phyloP scores from a whole-genome alignment of 2,329 filamentous ascomycete species.

The Penicillium sp. region DNA sequence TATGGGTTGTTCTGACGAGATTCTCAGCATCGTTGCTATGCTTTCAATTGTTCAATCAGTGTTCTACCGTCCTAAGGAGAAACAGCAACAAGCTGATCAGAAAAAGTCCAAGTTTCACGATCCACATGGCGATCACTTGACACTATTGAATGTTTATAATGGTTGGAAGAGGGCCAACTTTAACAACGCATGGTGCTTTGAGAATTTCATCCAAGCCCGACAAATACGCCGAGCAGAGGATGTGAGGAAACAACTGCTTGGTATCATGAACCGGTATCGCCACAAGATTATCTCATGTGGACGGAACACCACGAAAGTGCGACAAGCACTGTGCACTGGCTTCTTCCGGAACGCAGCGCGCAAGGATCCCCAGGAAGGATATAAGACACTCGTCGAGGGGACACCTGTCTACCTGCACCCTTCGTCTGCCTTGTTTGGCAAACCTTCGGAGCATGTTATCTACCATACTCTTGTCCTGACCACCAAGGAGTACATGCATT shows the following conservation, averaged over 20 bases:
- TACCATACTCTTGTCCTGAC: conserved; percentile 60
- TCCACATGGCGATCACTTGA: conserved; percentile 87
- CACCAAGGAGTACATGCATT: conserved; percentile 96
- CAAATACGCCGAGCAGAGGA: conserved; percentile 86
- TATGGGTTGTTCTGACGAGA: conserved; percentile 83
- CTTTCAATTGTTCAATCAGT: conserved; percentile 77
- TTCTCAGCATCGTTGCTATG: conserved; percentile 92
- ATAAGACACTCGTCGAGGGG: conserved; percentile 93
- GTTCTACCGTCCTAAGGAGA: conserved; percentile 96
- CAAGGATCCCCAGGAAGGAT: conserved; percentile 93
- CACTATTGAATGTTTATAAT: conserved; percentile 93
- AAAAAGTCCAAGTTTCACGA: conserved; percentile 98
- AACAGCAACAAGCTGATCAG: conserved; percentile 91
- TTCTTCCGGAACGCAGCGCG: conserved; percentile 94
- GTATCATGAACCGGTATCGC: conserved; percentile 89
- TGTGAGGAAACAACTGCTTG: conserved; percentile 82
- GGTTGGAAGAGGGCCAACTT: conserved; percentile 85
- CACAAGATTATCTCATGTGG: conserved; percentile 79
- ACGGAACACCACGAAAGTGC: conserved; percentile 76
- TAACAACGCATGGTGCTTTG: conserved; percentile 87
- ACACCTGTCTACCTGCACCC: conserved; percentile 95
- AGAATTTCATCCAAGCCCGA: conserved; percentile 93
- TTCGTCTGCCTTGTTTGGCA: conserved; percentile 84
- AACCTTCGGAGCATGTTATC: conserved; percentile 92
- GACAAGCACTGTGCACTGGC: conserved; percentile 81